Conservation (phyloP, 345 rosid species). For the Rubroshorea leprosula region DNA sequence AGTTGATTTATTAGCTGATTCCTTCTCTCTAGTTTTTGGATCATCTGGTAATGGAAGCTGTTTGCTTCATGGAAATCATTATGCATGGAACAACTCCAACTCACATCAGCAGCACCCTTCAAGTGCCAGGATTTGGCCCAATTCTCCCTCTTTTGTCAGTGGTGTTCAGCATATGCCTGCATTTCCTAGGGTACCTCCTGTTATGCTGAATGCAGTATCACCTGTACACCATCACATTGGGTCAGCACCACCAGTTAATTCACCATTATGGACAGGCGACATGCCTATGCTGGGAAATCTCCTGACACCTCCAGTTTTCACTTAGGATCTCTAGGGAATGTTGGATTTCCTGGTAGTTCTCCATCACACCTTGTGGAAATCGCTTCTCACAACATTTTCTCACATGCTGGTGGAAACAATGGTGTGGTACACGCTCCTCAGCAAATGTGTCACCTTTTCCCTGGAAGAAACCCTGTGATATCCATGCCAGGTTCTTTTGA, state of each 20-base stretch:
- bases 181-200: slow-evolving; percentile 60
- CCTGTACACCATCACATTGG: slow-evolving; percentile 81
- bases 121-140: slow-evolving; percentile 70
- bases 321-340: slow-evolving; percentile 63
- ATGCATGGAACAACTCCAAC: slow-evolving; percentile 59
- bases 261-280: slow-evolving; percentile 76
- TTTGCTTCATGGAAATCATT: slow-evolving; percentile 50
- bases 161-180: slow-evolving; percentile 57
- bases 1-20: slow-evolving; percentile 10
- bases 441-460: slow-evolving; percentile 63
- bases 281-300: slow-evolving; percentile 62
- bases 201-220: slow-evolving; percentile 47
- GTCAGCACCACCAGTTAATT: slow-evolving; percentile 73
- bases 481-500: slow-evolving; percentile 64
- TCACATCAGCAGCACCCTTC: slow-evolving; percentile 61
- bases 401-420: slow-evolving; percentile 49
- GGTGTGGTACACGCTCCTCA: slow-evolving; percentile 63
- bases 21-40: slow-evolving; percentile 43
- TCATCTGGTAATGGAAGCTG: slow-evolving; percentile 66
- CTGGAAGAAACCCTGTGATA: slow-evolving; percentile 59
- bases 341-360: slow-evolving; percentile 56
- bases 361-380: slow-evolving; percentile 64
- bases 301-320: slow-evolving; percentile 70
- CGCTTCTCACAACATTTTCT: slow-evolving; percentile 51
- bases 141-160: slow-evolving; percentile 64